Percentiles rank a stretch among this genome's conserved stretches.
phyloP scores from a whole-genome alignment of 2,329 filamentous ascomycete species.

The Fonsecaea nubica region DNA sequence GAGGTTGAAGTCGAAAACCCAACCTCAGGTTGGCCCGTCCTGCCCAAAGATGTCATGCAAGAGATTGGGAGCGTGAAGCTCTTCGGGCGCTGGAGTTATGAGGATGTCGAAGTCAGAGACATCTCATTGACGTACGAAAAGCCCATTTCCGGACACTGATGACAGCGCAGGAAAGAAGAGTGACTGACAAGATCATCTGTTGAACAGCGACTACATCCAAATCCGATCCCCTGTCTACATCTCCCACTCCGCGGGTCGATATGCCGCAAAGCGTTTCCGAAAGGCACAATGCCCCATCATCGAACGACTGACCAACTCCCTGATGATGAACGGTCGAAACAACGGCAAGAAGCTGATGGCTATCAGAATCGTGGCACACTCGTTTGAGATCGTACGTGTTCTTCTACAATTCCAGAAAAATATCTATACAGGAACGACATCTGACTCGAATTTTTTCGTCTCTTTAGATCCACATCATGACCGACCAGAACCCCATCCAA shows the following conservation, averaged over 20 bases:
- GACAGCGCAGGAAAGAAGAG: not conserved
- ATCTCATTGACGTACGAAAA: constrained; percentile 96
- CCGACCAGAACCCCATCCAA: constrained; percentile 99
- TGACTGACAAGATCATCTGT: constrained; percentile 44
- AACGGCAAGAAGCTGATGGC: constrained; percentile 99
- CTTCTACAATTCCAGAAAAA: not conserved
- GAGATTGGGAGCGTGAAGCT: constrained; percentile 94
- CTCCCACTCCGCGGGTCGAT: constrained; percentile 97
- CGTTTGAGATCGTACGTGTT: constrained; percentile 95
- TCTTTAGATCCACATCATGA: constrained; percentile 98
- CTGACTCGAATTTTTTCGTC: constrained; percentile 9
- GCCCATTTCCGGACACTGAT: not conserved
- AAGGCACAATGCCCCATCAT: constrained; percentile 99
- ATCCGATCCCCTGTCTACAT: constrained; percentile 99
- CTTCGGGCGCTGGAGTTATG: constrained; percentile 98
- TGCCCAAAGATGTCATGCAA: constrained; percentile 89
- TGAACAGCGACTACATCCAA: constrained; percentile 94
- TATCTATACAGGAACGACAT: constrained; percentile 14
- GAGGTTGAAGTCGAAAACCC: constrained; percentile 90
- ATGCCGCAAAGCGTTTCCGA: constrained; percentile 99
- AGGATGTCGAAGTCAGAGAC: constrained; percentile 99
- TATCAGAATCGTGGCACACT: constrained; percentile 97
- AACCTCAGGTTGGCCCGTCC: constrained; percentile 70
- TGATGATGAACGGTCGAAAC: constrained; percentile 99
- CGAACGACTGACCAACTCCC: constrained; percentile 99